Evolutionary conservation across 2,329 filamentous ascomycete genomes (phyloP).

Genomic region (Aspergillus novoparasiticus): DNA sequence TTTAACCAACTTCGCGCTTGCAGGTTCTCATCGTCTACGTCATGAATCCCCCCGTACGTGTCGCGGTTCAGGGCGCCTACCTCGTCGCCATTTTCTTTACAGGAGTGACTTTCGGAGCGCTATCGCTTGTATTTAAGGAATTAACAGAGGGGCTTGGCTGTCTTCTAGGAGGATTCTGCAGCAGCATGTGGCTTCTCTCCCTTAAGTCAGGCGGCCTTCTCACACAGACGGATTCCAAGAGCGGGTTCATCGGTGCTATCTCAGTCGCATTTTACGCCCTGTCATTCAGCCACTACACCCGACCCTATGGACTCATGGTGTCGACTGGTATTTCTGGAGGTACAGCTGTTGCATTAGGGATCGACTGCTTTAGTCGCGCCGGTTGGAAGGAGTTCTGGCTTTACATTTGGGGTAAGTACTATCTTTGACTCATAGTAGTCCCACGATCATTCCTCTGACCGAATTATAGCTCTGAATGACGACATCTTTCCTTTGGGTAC

Average conservation of each 20-base stretch:
- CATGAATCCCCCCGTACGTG: slow-evolving; percentile 74
- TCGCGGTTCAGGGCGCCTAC: slow-evolving; percentile 82
- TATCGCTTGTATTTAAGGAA: slow-evolving; percentile 78
- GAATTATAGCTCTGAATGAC: slow-evolving; percentile 64
- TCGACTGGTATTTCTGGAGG: slow-evolving; percentile 80
- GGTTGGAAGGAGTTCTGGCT: slow-evolving; percentile 96
- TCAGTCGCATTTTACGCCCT: slow-evolving; percentile 69
- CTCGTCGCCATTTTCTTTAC: slow-evolving; percentile 76
- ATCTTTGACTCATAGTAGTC: not conserved
- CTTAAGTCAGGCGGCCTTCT: slow-evolving; percentile 77
- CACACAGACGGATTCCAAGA: slow-evolving; percentile 61
- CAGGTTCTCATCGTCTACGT: slow-evolving; percentile 81
- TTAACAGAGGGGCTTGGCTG: slow-evolving; percentile 84
- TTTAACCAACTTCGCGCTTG: not conserved
- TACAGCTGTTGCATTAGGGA: slow-evolving; percentile 76
- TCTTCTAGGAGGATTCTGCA: slow-evolving; percentile 79
- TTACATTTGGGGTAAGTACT: slow-evolving; percentile 73
- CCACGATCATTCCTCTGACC: slow-evolving; percentile 4
- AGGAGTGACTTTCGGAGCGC: slow-evolving; percentile 71
- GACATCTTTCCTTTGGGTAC: slow-evolving; percentile 77
- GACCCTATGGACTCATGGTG: slow-evolving; percentile 74
- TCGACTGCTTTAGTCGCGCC: slow-evolving; percentile 88
- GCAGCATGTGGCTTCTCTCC: slow-evolving; percentile 88
- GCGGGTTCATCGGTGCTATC: slow-evolving; percentile 75
- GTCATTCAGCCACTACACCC: slow-evolving; percentile 77